Conservation (phyloP, 2,329 filamentous ascomycete species). For the Fusarium armeniacum region DNA sequence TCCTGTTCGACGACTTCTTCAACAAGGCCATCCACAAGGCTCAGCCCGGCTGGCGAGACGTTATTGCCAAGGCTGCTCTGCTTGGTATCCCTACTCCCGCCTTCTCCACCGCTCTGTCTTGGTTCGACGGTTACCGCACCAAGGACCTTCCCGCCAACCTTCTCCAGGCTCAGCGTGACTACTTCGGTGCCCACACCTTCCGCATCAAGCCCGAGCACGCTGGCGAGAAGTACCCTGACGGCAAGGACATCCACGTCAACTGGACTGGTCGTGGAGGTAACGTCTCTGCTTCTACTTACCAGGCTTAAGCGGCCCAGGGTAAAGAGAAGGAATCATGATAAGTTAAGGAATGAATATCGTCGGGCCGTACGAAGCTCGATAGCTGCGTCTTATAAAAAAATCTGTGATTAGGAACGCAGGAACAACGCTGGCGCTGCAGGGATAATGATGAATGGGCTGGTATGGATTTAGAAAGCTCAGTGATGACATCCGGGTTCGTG, state of each 20-base stretch:
- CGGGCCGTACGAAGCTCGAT: constrained; percentile 39
- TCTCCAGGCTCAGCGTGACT: constrained; percentile 98
- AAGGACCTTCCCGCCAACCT: constrained; percentile 98
- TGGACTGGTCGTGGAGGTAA: constrained; percentile 99
- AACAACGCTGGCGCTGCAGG: constrained; percentile 44
- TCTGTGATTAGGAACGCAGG: constrained; percentile 47
- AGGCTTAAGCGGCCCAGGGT: constrained; percentile 74
- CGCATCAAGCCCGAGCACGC: constrained; percentile 85
- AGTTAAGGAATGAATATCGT: constrained; percentile 41
- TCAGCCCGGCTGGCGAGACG: constrained; percentile 91
- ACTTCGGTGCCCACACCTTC: constrained; percentile 98
- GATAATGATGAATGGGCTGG: constrained; percentile 49
- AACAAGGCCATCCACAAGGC: constrained; percentile 98
- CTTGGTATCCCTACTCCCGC: constrained; percentile 96
- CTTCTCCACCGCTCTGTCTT: constrained; percentile 96
- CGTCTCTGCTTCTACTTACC: constrained; percentile 97
- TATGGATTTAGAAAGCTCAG: constrained; percentile 48
- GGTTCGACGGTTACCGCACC: constrained; percentile 99
- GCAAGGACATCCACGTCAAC: constrained; percentile 97
- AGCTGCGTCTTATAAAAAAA: constrained; percentile 42
- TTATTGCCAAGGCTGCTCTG: constrained; percentile 90
- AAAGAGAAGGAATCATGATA: constrained; percentile 34
- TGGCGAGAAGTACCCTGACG: constrained; percentile 83
- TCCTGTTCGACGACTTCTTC: constrained; percentile 99
- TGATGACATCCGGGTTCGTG: constrained; percentile 37